Conservation (phyloP, 306 rosid genomes). For the Lathyrus sativus region DNA sequence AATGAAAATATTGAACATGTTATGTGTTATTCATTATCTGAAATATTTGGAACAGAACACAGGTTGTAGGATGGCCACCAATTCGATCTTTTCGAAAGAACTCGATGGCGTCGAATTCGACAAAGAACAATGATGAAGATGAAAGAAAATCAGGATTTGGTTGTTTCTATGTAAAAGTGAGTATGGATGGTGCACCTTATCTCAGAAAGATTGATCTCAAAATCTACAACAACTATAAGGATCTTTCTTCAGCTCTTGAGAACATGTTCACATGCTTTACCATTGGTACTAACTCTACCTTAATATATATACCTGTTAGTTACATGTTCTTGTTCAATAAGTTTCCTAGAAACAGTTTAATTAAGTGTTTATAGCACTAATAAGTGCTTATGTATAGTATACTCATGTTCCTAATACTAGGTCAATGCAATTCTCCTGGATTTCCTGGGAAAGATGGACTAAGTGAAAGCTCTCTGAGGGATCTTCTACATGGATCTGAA, state of each 20-base stretch:
- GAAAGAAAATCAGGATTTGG: slow-evolving; percentile 63
- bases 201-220: slow-evolving; percentile 89
- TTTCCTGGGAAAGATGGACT: slow-evolving; percentile 69
- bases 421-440: slow-evolving; percentile 74
- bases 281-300: slow-evolving; percentile 58
- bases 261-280: slow-evolving; percentile 96
- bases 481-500: slow-evolving; percentile 81
- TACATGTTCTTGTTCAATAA: background rate
- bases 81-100: slow-evolving; percentile 89
- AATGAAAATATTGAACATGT: background rate
- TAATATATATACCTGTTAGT: background rate
- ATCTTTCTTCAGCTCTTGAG: slow-evolving; percentile 87
- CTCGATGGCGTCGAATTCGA: slow-evolving; percentile 68
- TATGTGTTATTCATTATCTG: background rate
- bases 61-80: slow-evolving; percentile 99
- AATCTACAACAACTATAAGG: slow-evolving; percentile 64
- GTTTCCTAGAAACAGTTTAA: background rate
- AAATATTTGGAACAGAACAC: slow-evolving; percentile 68
- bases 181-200: slow-evolving; percentile 99
- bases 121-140: slow-evolving; percentile 64
- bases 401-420: slow-evolving; percentile 49
- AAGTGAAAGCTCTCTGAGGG: slow-evolving; percentile 80
- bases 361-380: background rate
- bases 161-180: slow-evolving; percentile 83
- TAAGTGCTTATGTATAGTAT: slow-evolving; percentile 7